Base-by-base conservation (phyloP, 768 basidiomycete species). In the Mycena haematopus region DNA sequence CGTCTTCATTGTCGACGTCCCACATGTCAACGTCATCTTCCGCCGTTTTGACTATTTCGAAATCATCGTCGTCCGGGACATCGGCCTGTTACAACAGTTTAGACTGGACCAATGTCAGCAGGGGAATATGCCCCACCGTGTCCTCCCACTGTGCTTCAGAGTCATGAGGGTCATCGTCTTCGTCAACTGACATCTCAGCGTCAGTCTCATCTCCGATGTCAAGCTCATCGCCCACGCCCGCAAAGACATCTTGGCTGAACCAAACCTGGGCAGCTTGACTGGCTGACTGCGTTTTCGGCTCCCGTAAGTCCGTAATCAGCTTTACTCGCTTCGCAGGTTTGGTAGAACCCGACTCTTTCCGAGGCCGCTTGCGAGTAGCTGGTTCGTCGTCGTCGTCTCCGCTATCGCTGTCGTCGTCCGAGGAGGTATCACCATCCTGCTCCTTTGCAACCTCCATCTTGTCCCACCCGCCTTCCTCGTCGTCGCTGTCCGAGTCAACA, bases 231-330 rank as follows among this genome's bases (percentile, higher is more conserved):
- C 83, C 86, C 8, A 85, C 74, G 24, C 84, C 90, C 52, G 86
- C 83, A 80, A 99, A 99, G 46, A 97, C 76, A 53, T 91, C 90
- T 75, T 97, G 96, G 66, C 91, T 89, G 77, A 98, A 99, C 97
- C 97, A 99, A n/a, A 98, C 73, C 68, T 90, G 84, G 2, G 95
- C 85, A 47, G 88, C 82, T 49, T 83, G 83, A 68, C 82, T 86
- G 14, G 72, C 70, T 15, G 76, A 71, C 21, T 73, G 64, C 19
- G 68, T 57, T 62, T 75, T 72, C 0, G 79, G 76, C 36, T 72
- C 74, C 22, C 79, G 79, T 35, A 86, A 77, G 33, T 81, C 79
- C 2, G 82, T 80, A 38, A 86, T 71, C 15, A 91, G 76, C 44
- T 84, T 82, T 21, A 76, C 73, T 53, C 84, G 85, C 73, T 90